Evolutionary conservation across 1,284 basidiomycete genomes (phyloP).

Genomic region (Cutaneotrichosporon sp.): DNA sequence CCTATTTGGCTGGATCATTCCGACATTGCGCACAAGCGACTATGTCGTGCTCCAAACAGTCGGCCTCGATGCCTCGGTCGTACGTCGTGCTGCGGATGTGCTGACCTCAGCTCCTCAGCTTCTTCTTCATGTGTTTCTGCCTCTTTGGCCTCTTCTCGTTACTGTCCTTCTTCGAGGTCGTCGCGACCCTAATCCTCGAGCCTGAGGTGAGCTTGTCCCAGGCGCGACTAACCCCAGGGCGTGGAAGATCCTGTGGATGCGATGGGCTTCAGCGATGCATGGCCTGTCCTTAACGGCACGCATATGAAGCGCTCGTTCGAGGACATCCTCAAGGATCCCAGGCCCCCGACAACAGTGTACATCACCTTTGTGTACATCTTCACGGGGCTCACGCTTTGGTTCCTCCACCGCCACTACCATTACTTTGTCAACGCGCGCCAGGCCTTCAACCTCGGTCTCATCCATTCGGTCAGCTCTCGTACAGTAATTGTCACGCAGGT

Average conservation of each 20-base stretch:
- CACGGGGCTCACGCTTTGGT: slow-evolving; percentile 77
- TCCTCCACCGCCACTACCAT: slow-evolving; percentile 83
- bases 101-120: slow-evolving; percentile 71
- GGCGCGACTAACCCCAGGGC: slow-evolving; percentile 57
- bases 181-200: slow-evolving; percentile 77
- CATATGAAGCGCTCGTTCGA: slow-evolving; percentile 9
- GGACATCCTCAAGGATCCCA: slow-evolving; percentile 79
- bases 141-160: slow-evolving; percentile 68
- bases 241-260: slow-evolving; percentile 60
- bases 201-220: slow-evolving; percentile 65
- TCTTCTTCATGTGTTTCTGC: slow-evolving; percentile 92
- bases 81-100: slow-evolving; percentile 47
- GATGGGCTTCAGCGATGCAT: not conserved
- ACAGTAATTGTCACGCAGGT: slow-evolving; percentile 86
- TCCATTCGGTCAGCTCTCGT: slow-evolving; percentile 87
- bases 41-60: slow-evolving; percentile 95
- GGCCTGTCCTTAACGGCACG: slow-evolving; percentile 8
- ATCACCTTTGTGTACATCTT: slow-evolving; percentile 92
- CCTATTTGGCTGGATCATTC: slow-evolving; percentile 93
- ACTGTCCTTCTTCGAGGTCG: slow-evolving; percentile 68
- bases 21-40: slow-evolving; percentile 85
- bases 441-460: slow-evolving; percentile 86
- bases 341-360: slow-evolving; percentile 80
- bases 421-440: slow-evolving; percentile 89
- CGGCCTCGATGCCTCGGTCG: slow-evolving; percentile 92